Evolutionary conservation across 1,284 basidiomycete genomes (phyloP).

Genomic region (Trametes hirsuta): DNA sequence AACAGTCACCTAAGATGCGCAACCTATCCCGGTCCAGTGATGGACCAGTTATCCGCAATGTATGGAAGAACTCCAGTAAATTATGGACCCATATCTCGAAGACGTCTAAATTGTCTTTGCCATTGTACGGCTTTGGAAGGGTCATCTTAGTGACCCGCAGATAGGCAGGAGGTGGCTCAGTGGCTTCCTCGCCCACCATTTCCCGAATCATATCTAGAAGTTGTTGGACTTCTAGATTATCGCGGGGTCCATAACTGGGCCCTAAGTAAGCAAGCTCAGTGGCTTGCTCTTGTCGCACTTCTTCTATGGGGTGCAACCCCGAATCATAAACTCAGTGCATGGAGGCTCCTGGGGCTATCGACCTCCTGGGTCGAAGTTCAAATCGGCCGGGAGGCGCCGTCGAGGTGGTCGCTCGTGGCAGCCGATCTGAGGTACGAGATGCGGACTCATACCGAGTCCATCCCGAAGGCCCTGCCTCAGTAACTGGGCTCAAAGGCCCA

Average conservation of each 20-base stretch:
- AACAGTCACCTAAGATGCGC: not conserved
- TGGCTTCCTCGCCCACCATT: not conserved
- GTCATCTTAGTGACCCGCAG: not conserved
- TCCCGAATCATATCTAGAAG: not conserved
- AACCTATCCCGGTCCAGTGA: not conserved
- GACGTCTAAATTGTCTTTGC: not conserved
- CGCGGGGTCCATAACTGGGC: too few relatives aligned
- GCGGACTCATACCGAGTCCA: not conserved
- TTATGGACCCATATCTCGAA: conserved; percentile 1
- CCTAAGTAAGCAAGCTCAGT: too few relatives aligned
- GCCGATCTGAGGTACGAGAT: too few relatives aligned
- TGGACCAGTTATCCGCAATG: not conserved
- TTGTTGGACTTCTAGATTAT: not conserved
- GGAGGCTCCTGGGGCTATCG: too few relatives aligned
- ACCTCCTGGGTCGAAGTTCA: too few relatives aligned
- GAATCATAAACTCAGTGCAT: too few relatives aligned
- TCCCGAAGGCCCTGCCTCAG: not conserved
- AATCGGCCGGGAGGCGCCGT: too few relatives aligned
- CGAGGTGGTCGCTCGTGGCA: too few relatives aligned
- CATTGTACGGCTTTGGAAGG: not conserved
- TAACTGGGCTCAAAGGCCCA: too few relatives aligned
- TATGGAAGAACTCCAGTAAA: not conserved
- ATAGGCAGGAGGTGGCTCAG: not conserved
- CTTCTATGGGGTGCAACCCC: too few relatives aligned
- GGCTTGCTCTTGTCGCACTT: too few relatives aligned